Base-by-base conservation (phyloP, 1,284 basidiomycete species). In the Ceratobasidium sp. region DNA sequence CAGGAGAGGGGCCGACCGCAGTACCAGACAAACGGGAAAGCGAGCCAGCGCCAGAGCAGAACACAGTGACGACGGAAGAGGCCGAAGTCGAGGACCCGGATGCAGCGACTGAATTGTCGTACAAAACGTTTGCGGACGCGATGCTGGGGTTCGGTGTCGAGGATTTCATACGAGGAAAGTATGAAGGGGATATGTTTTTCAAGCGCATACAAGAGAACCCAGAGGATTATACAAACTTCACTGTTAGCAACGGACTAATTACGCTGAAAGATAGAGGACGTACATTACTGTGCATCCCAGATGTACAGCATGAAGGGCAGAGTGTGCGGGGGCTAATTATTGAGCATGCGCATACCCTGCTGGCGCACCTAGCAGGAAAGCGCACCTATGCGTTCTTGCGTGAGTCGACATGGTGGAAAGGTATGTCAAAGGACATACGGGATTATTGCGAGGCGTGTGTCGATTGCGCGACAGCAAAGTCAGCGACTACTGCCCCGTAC, bases 251-350 rank as follows among this genome's bases (percentile, higher is more conserved):
- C 23, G 82, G 81, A 0, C 50, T 84, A 0, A 74, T 86, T 1
- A 83, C 80, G 59, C 35, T 84, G 1, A 79, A 77, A 0, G 75
- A 81, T 6, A 5, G 77, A 0, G 81, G 78, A 0, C 35, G 57
- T 7, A 68, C 74, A 2, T 38, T 83, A 5, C 77, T 87, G 1
- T 87, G 86, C 78, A 83, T 87, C 0, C 86, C 86, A 0, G 80
- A 83, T 3, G 52, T 84, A 6, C 8, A 0, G 2, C n/a, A 77
- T 3, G 20, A 27, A 3, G 41, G 30, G 20, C 18, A 65, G 7
- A 35, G 57, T 1, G 10, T 78, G 10, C 23, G 76, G 6, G 78
- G 78, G 27, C 30, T 66, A 10, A 46, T 80, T 6, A 79, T 78
- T 20, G 48, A 59, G 4, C 64, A 46, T 18, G 64, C 38, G 12